Base-by-base conservation (phyloP, 495 filamentous ascomycete genomes). In the Aspergillus nidulans region DNA sequence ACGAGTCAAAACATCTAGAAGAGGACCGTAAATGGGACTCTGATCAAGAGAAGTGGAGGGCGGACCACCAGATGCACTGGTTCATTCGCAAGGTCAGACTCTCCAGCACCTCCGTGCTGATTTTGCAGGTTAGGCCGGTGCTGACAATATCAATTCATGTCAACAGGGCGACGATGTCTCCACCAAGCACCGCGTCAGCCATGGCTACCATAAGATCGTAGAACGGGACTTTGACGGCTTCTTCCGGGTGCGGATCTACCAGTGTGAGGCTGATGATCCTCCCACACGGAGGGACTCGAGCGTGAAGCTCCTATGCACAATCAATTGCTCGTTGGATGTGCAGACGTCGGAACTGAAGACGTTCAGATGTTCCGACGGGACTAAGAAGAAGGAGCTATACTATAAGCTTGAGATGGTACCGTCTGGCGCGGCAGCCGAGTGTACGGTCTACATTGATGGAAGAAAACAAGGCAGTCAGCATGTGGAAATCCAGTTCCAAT, bases 111-210 rank as follows among this genome's bases (percentile, higher is more conserved):
- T 28, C 12, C 13, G 15, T 0, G 10, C 34, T 41, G 20, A 5
- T 43, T 24, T 18, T 6, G 8, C 30, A 34, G 4, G 30, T 2
- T 12, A 34, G 18, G 21, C n/a, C 25, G 40, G 36, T 39, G 36
- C n/a, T 39, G 18, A 39, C 3, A 26, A n/a, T 34, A 12, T 13
- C 26, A 28, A 4, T 4, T 28, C 30, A 13, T 34, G 10, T n/a
- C n/a, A n/a, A n/a, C 30, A 55, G 53, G 53, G 45, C 3, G 38
- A 55, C 19, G 36, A 49, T 43, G 38, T 55, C 25, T 46, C 34
- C 8, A 55, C 44, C 23, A 55, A 41, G 10, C 23, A 46, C 10
- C 16, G 26, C 16, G 23, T 55, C 23, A 40, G 21, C 9, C 44
- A 43, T 16, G 5, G 18, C 6, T 55, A 42, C 38, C 18, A 42